A percentile compares a stretch with the other conserved stretches of the same genome.
Evolutionary conservation across 1,139 yeast genomes (phyloP).

Genomic region (Protomyces lactucae-debilis): DNA sequence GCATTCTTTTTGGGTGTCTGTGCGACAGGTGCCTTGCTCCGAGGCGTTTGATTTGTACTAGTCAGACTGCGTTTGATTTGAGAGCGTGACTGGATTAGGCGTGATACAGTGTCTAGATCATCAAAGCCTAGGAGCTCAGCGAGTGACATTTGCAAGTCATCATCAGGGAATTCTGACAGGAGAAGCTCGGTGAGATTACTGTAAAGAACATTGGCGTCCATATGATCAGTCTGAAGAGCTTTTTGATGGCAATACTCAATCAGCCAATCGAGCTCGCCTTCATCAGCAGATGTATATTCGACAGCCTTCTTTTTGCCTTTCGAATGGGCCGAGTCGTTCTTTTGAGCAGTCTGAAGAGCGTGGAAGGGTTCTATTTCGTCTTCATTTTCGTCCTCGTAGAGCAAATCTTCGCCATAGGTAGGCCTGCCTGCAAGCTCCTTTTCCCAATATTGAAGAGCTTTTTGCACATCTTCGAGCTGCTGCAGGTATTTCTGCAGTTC

Average conservation of each 20-base stretch:
- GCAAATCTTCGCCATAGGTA: neutral
- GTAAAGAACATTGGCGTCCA: constrained; percentile 13
- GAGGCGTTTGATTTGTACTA: constrained; percentile 27
- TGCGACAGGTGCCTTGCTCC: neutral
- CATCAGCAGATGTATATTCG: neutral
- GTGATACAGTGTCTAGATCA: constrained; percentile 70
- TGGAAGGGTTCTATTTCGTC: neutral
- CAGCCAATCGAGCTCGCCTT: constrained; percentile 3
- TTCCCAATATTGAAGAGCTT: neutral
- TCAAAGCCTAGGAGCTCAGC: constrained; percentile 83
- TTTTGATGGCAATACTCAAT: constrained; percentile 1
- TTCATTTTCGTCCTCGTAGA: neutral
- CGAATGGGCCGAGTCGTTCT: neutral
- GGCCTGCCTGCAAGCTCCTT: neutral
- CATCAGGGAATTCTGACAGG: constrained; percentile 41
- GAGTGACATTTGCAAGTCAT: constrained; percentile 59
- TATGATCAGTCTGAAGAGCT: neutral
- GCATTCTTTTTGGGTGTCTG: constrained; percentile 4
- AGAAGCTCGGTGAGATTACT: constrained; percentile 1
- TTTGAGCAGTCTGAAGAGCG: neutral
- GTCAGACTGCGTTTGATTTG: constrained; percentile 34
- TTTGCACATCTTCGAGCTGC: neutral
- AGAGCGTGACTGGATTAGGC: constrained; percentile 53
- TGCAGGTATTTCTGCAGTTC: neutral
- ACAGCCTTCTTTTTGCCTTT: neutral